Evolutionary conservation across 2,329 filamentous ascomycete genomes (phyloP), one percentile per base, ranked within the genome.

Genomic region (Talaromyces sp.): DNA sequence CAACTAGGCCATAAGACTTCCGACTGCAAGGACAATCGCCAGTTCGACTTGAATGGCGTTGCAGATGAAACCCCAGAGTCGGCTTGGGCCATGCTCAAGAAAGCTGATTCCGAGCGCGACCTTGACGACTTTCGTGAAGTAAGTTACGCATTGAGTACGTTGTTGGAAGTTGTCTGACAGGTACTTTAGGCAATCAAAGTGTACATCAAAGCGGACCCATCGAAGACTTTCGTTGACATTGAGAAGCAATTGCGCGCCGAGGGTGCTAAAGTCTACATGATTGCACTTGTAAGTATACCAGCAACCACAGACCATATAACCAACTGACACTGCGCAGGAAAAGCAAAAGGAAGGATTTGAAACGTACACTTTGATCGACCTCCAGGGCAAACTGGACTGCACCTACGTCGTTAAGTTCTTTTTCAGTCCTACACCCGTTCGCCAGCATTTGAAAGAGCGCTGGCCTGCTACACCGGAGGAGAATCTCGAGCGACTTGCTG

Each of bases 381-480:
- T 83, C 9, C 75, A 81, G 61, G 82, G 82, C 48, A 78, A 81
- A 54, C 64, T 75, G 17, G 75, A 78, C 58, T 77, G 79, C 67
- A 77, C 78, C 60, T 84, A 77, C 58, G 72, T 76, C 25, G 73
- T 83, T 56, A 75, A 75, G 0, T 78, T 80, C 66, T 81, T 77
- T 66, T 77, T 74, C 63, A 74, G 69, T 11, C 61, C 68, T 13
- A 78, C 80, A 61, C 73, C 79, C 4, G 76, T 76, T 60, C 80
- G 81, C 56, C 69, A 70, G 11, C 75, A 71, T 43, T 74, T 80
- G 19, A 69, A 73, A 19, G 69, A 73, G 2, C 76, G 76, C 45
- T 84, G 81, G 81, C 81, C 81, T 43, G 60, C 64, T 9, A 70
- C 70, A 5, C 61, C 70, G 0, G 80, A 81, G 43, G 78, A 82